Percentiles rank a stretch among this genome's conserved stretches.
These are phyloP conservation scores for Saccharomyces paradoxus DNA, from an alignment of 805 yeast genomes.

Conservation along the genomic window DNA sequence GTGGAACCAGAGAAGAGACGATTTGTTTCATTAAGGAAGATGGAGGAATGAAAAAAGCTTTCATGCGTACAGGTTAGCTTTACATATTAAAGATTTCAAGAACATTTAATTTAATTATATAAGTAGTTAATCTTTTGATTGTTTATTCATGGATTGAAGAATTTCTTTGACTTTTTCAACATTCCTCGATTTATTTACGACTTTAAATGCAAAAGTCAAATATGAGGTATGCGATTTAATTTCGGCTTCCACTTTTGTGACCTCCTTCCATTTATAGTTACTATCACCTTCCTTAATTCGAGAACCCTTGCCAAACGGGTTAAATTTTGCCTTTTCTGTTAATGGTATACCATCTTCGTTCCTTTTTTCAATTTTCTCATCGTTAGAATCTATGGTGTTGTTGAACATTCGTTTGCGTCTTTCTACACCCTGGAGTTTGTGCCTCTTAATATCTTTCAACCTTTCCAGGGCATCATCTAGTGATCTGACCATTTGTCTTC, in stretches of 20 bases:
- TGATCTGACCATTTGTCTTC: conserved; percentile 77
- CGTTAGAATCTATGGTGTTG: conserved; percentile 22
- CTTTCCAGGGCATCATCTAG: conserved; percentile 75
- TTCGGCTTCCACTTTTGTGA: conserved; percentile 77
- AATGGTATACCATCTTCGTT: conserved; percentile 23
- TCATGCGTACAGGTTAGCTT: neutral
- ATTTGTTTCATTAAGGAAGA: conserved; percentile 1
- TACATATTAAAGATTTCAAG: neutral
- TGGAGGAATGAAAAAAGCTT: neutral
- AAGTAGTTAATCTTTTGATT: neutral
- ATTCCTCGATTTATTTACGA: conserved; percentile 20
- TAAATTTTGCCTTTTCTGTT: conserved; percentile 49
- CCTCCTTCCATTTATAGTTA: conserved; percentile 69
- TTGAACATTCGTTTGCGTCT: conserved; percentile 36
- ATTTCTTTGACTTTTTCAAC: conserved; percentile 7
- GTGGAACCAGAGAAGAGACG: conserved; percentile 60
- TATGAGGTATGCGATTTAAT: conserved; percentile 91
- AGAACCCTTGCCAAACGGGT: conserved; percentile 89
- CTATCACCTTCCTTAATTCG: conserved; percentile 84
- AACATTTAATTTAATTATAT: neutral
- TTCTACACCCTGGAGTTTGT: conserved; percentile 61
- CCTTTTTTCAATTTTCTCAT: conserved; percentile 17
- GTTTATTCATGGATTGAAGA: conserved; percentile 1
- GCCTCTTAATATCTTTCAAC: conserved; percentile 65
- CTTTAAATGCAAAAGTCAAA: conserved; percentile 73